Evolutionary conservation across 2,329 filamentous ascomycete species (phyloP).

Genomic region (Alternaria sp.): DNA sequence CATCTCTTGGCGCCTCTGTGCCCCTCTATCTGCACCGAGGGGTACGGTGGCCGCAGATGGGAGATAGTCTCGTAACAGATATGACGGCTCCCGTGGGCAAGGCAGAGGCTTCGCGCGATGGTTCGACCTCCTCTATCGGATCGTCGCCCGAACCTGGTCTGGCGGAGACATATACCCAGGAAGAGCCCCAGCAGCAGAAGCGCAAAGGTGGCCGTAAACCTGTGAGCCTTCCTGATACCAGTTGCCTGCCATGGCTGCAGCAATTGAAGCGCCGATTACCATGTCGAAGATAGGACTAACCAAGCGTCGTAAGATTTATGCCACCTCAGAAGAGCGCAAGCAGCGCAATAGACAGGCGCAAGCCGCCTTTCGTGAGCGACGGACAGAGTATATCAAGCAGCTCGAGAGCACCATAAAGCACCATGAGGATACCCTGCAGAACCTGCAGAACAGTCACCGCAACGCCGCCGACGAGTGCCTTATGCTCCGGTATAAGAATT

Average conservation of each 20-base stretch:
- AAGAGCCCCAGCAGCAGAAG: constrained; percentile 72
- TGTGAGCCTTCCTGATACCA: constrained; percentile 65
- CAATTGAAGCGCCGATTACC: constrained; percentile 31
- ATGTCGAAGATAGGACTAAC: constrained; percentile 53
- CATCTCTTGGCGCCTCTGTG: constrained; percentile 46
- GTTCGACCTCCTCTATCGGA: constrained; percentile 59
- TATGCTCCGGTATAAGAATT: constrained; percentile 99
- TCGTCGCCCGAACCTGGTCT: constrained; percentile 59
- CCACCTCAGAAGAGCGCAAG: constrained; percentile 97
- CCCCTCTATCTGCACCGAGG: constrained; percentile 51
- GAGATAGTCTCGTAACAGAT: constrained; percentile 57
- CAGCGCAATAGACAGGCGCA: constrained; percentile 97
- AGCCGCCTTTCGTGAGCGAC: constrained; percentile 93
- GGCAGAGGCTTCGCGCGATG: constrained; percentile 55
- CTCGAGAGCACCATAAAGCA: constrained; percentile 96
- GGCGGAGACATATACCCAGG: constrained; percentile 52
- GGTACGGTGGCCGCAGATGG: constrained; percentile 60
- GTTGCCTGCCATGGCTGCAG: constrained; percentile 35
- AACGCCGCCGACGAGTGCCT: constrained; percentile 95
- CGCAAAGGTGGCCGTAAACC: constrained; percentile 97
- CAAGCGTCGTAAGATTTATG: constrained; percentile 80
- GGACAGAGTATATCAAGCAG: constrained; percentile 99
- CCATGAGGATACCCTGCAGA: constrained; percentile 93
- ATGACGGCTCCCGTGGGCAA: constrained; percentile 58
- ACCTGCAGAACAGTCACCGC: constrained; percentile 91